Base-by-base conservation (phyloP, 306 rosid species). In the Citrullus amarus region DNA sequence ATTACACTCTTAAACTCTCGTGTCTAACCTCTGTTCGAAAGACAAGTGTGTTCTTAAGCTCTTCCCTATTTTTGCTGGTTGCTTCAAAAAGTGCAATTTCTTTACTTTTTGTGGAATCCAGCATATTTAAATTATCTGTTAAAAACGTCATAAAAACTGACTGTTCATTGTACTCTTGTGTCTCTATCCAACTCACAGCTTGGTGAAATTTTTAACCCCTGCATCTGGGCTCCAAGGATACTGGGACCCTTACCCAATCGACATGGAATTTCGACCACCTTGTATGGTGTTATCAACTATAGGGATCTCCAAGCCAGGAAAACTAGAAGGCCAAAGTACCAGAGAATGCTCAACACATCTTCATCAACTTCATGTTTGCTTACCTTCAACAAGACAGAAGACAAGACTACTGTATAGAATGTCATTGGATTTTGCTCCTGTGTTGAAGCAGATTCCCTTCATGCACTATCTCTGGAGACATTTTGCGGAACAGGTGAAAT, bases 181-280 rank as follows among this genome's bases (percentile, higher is more conserved):
- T 81, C 75, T 16, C 57, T 53, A 73, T 80, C 79, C 88, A 83
- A 74, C 80, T 62, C 84, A 80, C 93, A 94, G 98, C 90, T 84
- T 92, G 76, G 98, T 94, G 86, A 89, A 92, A 58, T 92, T 94
- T 81, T 84, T 94, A 88, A 94, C 98, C 8, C 97, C 98, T 53
- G 83, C 91, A 48, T 90, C 97, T 55, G 94, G 93, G 20, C 88
- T 94, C 75, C 94, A 90, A 89, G 98, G 98, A 68, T 92, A 94
- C 67, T 92, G 98, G 98, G 98, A 94, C 61, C 98, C 98, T 4
- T 94, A 94, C 80, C 98, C 98, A 0, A 94, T 94, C 18, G 98
- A 93, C 76, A 93, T 93, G 97, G 98, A 93, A 86, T 93, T 93
- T 76, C 90, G 87, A 60, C 98, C 98, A 5, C 97, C 98, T 78